Evolutionary conservation across 2,329 filamentous ascomycete genomes (phyloP).

Genomic region (Colletotrichum musicola): DNA sequence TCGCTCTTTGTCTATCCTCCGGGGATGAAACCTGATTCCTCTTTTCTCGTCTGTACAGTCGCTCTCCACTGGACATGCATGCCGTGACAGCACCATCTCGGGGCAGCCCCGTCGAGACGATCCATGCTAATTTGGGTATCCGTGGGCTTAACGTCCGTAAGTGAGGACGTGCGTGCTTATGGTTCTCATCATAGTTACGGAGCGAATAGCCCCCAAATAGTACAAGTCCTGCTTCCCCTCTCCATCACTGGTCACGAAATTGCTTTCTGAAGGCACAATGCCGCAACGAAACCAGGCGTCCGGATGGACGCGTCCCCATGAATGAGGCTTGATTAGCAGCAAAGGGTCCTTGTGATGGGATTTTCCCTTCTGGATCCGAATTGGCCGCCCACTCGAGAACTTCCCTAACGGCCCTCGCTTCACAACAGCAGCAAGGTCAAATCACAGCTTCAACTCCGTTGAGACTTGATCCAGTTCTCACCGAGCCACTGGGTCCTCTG

Average conservation of each 20-base stretch:
- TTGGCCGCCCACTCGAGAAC: not conserved
- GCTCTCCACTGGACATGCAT: constrained; percentile 11
- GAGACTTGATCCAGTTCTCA: not conserved
- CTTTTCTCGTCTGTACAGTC: constrained; percentile 27
- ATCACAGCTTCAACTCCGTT: constrained; percentile 4
- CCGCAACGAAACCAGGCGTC: constrained; percentile 9
- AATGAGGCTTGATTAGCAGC: not conserved
- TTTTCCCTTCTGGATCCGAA: not conserved
- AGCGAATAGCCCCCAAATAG: constrained; percentile 24
- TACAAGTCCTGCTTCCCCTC: not conserved
- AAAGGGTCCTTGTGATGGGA: not conserved
- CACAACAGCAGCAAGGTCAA: not conserved
- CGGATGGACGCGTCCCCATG: not conserved
- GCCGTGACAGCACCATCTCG: constrained; percentile 19
- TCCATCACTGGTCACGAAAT: not conserved
- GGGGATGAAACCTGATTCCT: constrained; percentile 20
- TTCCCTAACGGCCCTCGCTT: constrained; percentile 1
- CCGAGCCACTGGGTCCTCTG: constrained; percentile 8
- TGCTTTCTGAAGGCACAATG: constrained; percentile 16
- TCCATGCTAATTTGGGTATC: constrained; percentile 22
- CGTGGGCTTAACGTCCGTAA: constrained; percentile 24
- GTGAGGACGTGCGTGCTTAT: constrained; percentile 2
- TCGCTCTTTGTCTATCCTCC: not conserved
- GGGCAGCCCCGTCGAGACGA: constrained; percentile 19
- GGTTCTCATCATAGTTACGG: not conserved